phyloP scores from a whole-genome alignment of 2,329 filamentous ascomycete species.

The Penicillium sp. region DNA sequence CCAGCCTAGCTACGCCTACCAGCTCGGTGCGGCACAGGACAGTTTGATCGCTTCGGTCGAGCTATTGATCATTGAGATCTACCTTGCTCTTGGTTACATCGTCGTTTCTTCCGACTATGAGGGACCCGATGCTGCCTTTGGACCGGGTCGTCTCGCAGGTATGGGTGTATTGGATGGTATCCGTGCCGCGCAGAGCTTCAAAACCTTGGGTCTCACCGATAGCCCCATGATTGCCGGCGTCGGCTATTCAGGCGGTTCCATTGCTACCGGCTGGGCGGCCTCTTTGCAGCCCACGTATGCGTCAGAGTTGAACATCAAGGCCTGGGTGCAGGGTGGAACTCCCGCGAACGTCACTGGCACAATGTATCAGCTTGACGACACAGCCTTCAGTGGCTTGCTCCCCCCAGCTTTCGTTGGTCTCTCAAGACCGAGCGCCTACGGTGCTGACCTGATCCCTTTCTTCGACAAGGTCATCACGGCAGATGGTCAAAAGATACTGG shows the following conservation, averaged over 20 bases:
- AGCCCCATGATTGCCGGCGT: slow-evolving; percentile 42
- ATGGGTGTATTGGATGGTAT: slow-evolving; percentile 49
- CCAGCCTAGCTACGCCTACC: slow-evolving; percentile 32
- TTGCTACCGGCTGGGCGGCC: slow-evolving; percentile 55
- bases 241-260: slow-evolving; percentile 57
- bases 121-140: slow-evolving; percentile 48
- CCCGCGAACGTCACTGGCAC: slow-evolving; percentile 31
- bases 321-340: slow-evolving; percentile 31
- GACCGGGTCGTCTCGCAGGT: slow-evolving; percentile 44
- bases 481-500: slow-evolving; percentile 18
- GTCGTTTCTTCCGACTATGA: slow-evolving; percentile 52
- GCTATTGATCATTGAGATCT: slow-evolving; percentile 34
- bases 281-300: slow-evolving; percentile 56
- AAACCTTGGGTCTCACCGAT: slow-evolving; percentile 17
- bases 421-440: slow-evolving; percentile 27
- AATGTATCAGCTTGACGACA: slow-evolving; percentile 24
- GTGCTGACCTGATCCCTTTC: slow-evolving; percentile 21
- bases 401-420: slow-evolving; percentile 28
- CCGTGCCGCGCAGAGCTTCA: slow-evolving; percentile 41
- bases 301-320: slow-evolving; percentile 51
- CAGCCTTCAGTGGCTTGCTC: slow-evolving; percentile 27
- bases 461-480: slow-evolving; percentile 22
- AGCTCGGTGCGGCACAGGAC: slow-evolving; percentile 34
- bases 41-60: slow-evolving; percentile 37
- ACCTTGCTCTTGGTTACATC: slow-evolving; percentile 48